These are phyloP conservation scores for Sphaerostilbella broomeana DNA, from an alignment of 2,329 filamentous ascomycete species.

Conservation along the genomic window DNA sequence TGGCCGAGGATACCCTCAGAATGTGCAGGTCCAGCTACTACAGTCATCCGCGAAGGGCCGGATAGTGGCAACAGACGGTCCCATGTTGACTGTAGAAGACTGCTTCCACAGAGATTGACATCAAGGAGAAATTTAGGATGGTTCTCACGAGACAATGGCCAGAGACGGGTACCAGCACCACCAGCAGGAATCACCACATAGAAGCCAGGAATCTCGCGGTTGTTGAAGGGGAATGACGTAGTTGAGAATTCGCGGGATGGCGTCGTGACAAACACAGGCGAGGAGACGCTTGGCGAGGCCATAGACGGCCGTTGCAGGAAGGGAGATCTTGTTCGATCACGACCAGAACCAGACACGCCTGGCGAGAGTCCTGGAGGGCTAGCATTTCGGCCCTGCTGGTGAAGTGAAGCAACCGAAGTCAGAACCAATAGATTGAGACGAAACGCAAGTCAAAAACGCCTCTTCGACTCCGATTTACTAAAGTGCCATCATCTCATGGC, in stretches of 20 bases:
- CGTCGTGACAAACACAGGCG: slow-evolving; percentile 10
- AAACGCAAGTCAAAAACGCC: not conserved
- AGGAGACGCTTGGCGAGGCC: slow-evolving; percentile 9
- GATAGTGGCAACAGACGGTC: slow-evolving; percentile 21
- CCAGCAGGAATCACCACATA: slow-evolving; percentile 23
- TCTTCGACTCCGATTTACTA: not conserved
- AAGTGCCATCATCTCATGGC: no score
- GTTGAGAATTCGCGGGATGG: slow-evolving; percentile 3
- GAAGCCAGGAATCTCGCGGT: slow-evolving; percentile 22
- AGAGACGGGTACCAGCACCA: slow-evolving; percentile 22
- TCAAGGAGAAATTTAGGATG: slow-evolving; percentile 24
- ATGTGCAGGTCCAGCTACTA: slow-evolving; percentile 21
- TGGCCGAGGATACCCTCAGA: slow-evolving; percentile 20
- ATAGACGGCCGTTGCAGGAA: slow-evolving; percentile 8
- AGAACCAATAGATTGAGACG: not conserved
- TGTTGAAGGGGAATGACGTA: slow-evolving; percentile 11
- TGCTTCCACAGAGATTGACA: slow-evolving; percentile 21
- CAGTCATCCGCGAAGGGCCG: slow-evolving; percentile 21
- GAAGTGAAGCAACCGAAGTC: not conserved
- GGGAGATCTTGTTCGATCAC: slow-evolving; percentile 9
- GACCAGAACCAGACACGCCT: slow-evolving; percentile 2
- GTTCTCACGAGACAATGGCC: slow-evolving; percentile 23
- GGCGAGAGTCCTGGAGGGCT: slow-evolving; percentile 6
- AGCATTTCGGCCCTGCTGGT: slow-evolving; percentile 10
- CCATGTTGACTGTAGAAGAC: slow-evolving; percentile 23